Base-by-base conservation (phyloP, 495 filamentous ascomycete species). In the Ramalina intermedia region DNA sequence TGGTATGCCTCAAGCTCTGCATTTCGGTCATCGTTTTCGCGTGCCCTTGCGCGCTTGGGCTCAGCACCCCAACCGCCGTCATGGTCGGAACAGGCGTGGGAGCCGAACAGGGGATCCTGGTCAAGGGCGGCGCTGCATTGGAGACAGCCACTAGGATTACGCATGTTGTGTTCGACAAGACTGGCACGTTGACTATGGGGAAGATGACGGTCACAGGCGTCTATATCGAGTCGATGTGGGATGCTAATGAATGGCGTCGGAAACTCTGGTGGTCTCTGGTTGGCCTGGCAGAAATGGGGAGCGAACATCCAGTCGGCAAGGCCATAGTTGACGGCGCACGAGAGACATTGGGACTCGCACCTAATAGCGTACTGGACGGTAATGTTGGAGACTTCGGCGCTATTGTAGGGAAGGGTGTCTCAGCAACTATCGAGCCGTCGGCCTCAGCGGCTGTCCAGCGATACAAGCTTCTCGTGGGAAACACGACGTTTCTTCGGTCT, bases 21-120 rank as follows among this genome's bases (percentile, higher is more conserved):
- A 99, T 99, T 54, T 91, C 93, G 0, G 91, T 99, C 47, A 94
- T 99, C 61, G 93, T 96, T 17, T 95, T 99, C 64, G 91, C 91
- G 4, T 99, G 91, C 61, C 91, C 91, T 17, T 99, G 91, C 57
- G 93, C 93, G 0, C 72, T 99, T 21, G 91, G 91, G 43, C 76
- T 99, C 14, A 85, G 85, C 39, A 96, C 91, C 0, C 91, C 91
- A 2, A 99, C 91, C 0, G 91, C 91, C 1, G 89, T 99, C 55
- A 96, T 99, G 93, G 91, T 99, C 3, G 91, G 93, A 12, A 96
- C 93, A 8, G 91, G 91, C 40, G 79, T 96, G 20, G 91, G 93
- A 37, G 91, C 91, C n/a, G 86, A 95, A 59, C 82, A 95, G 56
- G 91, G 91, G 7, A 99, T 99, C 58, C 72, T 99, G 2, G 84